A percentile compares a stretch with the other conserved stretches of the same genome.
Conservation (phyloP, 2,329 filamentous ascomycete species). For the Ilyonectria robusta region DNA sequence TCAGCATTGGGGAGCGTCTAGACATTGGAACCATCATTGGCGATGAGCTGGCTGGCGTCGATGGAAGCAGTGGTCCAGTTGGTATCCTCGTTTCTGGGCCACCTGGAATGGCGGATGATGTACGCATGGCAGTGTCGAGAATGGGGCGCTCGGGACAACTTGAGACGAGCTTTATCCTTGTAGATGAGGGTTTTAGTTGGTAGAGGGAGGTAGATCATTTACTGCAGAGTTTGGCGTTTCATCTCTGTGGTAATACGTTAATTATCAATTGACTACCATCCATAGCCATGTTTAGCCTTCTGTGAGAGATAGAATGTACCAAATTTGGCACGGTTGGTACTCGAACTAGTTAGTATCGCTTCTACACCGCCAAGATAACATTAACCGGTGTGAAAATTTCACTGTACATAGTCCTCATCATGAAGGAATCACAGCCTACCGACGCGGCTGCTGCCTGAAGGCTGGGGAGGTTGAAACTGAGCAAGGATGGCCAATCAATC, state of each 20-base stretch:
- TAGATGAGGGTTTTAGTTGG: conserved; percentile 49
- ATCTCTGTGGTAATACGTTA: too few species aligned
- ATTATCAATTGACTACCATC: too few species aligned
- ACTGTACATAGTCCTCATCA: neutral
- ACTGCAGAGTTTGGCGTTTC: too few species aligned
- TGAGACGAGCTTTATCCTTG: conserved; percentile 41
- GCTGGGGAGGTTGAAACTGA: neutral
- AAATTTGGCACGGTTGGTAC: too few species aligned
- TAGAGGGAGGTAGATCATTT: conserved; percentile 24
- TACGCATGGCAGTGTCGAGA: conserved; percentile 41
- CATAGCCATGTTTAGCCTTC: too few species aligned
- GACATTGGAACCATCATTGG: conserved; percentile 41
- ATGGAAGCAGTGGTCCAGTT: conserved; percentile 34
- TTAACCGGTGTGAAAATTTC: too few species aligned
- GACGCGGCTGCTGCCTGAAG: neutral
- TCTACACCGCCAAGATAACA: too few species aligned
- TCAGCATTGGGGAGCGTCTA: conserved; percentile 41
- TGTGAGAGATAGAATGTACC: too few species aligned
- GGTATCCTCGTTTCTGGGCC: conserved; percentile 51
- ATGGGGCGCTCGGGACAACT: conserved; percentile 36
- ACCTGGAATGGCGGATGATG: conserved; percentile 49
- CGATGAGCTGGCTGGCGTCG: conserved; percentile 34
- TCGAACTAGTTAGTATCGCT: too few species aligned
- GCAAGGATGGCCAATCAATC: neutral
- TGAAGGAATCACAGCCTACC: neutral